Conservation (phyloP, 345 rosid species). For the Crucihimalaya himalaica region DNA sequence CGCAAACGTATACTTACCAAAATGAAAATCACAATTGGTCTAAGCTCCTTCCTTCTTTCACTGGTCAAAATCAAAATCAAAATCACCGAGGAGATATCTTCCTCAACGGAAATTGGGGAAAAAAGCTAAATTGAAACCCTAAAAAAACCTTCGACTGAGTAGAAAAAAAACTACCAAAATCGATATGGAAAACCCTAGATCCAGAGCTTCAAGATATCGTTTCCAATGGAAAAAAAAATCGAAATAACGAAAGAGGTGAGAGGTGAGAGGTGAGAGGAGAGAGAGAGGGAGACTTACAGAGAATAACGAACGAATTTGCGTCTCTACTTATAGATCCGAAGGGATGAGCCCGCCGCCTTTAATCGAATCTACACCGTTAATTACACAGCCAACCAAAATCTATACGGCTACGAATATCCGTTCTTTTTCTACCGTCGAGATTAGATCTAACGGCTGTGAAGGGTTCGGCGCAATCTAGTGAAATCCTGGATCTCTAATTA, state of each 20-base stretch:
- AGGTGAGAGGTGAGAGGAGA: slow-evolving; percentile 20
- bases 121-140: slow-evolving; percentile 30
- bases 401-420: background rate
- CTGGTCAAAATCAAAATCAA: slow-evolving; percentile 9
- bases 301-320: slow-evolving; percentile 24
- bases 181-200: slow-evolving; percentile 48
- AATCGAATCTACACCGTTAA: slow-evolving; percentile 47
- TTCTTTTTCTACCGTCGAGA: slow-evolving; percentile 28
- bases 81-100: slow-evolving; percentile 15
- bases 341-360: slow-evolving; percentile 36
- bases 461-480: background rate
- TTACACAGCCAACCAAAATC: slow-evolving; percentile 17
- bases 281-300: slow-evolving; percentile 5
- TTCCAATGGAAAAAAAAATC: background rate
- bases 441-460: slow-evolving; percentile 41
- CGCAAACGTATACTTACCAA: slow-evolving; percentile 12
- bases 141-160: slow-evolving; percentile 43
- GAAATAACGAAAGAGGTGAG: slow-evolving; percentile 6
- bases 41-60: slow-evolving; percentile 2
- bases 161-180: slow-evolving; percentile 16
- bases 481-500: slow-evolving; percentile 8
- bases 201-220: slow-evolving; percentile 36
- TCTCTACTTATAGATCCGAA: slow-evolving; percentile 48
- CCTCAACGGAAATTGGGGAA: background rate
- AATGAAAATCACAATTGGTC: background rate